These are phyloP conservation scores for Monosporascus sp. DNA, from an alignment of 2,329 filamentous ascomycete species.

Conservation along the genomic window DNA sequence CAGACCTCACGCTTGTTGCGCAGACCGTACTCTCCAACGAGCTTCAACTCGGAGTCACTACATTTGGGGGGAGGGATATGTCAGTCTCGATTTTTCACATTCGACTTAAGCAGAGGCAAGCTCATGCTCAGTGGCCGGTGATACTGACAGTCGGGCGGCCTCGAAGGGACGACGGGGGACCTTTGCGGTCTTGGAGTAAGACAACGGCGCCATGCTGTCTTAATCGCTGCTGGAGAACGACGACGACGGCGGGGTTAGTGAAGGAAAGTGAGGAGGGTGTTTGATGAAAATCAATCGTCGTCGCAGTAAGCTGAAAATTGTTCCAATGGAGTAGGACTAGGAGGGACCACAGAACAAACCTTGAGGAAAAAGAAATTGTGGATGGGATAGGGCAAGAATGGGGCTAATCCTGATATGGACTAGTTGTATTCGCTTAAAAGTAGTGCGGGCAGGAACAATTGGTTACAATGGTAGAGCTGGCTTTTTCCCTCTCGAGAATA, in stretches of 20 bases:
- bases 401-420: slow-evolving; percentile 10
- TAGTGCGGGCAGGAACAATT: slow-evolving; percentile 1
- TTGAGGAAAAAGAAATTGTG: slow-evolving; percentile 15
- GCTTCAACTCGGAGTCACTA: slow-evolving; percentile 99
- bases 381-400: slow-evolving; percentile 22
- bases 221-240: slow-evolving; percentile 27
- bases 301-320: slow-evolving; percentile 11
- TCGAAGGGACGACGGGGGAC: slow-evolving; percentile 97
- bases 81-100: slow-evolving; percentile 65
- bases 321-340: slow-evolving; percentile 1
- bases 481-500: background rate
- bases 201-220: slow-evolving; percentile 50
- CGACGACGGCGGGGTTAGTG: slow-evolving; percentile 11
- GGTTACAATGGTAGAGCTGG: too few species aligned
- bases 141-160: slow-evolving; percentile 99
- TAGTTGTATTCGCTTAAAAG: slow-evolving; percentile 20
- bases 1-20: slow-evolving; percentile 99
- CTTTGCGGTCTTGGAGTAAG: slow-evolving; percentile 99
- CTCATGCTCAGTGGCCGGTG: slow-evolving; percentile 95
- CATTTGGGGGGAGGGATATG: slow-evolving; percentile 36
- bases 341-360: background rate
- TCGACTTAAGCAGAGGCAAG: slow-evolving; percentile 97
- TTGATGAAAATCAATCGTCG: slow-evolving; percentile 8
- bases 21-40: slow-evolving; percentile 99
- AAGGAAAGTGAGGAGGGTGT: slow-evolving; percentile 14